Percentiles rank a stretch among this genome's conserved stretches.
Conservation (phyloP, 2,329 filamentous ascomycete genomes). For the Penicillium sp. region DNA sequence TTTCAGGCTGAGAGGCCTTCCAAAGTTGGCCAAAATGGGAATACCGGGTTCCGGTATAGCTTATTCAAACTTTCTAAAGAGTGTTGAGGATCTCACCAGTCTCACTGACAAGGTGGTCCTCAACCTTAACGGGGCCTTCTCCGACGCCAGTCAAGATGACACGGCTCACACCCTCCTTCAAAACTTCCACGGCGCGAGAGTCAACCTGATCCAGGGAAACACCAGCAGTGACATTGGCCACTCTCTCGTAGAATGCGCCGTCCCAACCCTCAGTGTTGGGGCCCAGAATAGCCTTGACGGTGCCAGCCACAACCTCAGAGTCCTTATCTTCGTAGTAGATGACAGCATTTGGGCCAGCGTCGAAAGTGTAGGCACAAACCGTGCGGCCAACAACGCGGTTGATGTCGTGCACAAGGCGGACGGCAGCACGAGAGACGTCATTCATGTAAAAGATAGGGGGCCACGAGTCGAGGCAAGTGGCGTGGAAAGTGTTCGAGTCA, state of each 20-base stretch:
- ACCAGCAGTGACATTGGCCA: constrained; percentile 49
- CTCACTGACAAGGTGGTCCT: constrained; percentile 71
- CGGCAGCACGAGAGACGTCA: constrained; percentile 82
- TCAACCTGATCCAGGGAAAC: constrained; percentile 62
- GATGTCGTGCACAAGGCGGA: constrained; percentile 84
- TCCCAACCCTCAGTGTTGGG: constrained; percentile 51
- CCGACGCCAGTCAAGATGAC: constrained; percentile 91
- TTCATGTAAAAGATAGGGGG: constrained; percentile 99
- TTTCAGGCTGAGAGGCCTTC: constrained; percentile 13
- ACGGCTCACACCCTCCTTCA: constrained; percentile 78
- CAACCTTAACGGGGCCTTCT: constrained; percentile 77
- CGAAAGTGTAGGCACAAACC: constrained; percentile 93
- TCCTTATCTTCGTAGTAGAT: constrained; percentile 90
- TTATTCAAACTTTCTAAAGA: constrained; percentile 15
- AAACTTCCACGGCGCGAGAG: constrained; percentile 54
- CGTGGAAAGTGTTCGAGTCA: constrained; percentile 96
- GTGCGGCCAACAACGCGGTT: constrained; percentile 75
- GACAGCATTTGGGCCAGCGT: constrained; percentile 94
- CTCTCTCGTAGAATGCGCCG: constrained; percentile 57
- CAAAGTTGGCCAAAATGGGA: constrained; percentile 9
- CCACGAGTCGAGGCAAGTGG: constrained; percentile 89
- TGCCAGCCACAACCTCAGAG: constrained; percentile 68
- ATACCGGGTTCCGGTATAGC: constrained; percentile 5
- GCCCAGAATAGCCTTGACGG: constrained; percentile 74
- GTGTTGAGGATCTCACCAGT: constrained; percentile 52